A percentile compares a stretch with the other conserved stretches of the same genome.
Conservation (phyloP, 148 eudicot species). For the Heliamphora exappendiculata region DNA sequence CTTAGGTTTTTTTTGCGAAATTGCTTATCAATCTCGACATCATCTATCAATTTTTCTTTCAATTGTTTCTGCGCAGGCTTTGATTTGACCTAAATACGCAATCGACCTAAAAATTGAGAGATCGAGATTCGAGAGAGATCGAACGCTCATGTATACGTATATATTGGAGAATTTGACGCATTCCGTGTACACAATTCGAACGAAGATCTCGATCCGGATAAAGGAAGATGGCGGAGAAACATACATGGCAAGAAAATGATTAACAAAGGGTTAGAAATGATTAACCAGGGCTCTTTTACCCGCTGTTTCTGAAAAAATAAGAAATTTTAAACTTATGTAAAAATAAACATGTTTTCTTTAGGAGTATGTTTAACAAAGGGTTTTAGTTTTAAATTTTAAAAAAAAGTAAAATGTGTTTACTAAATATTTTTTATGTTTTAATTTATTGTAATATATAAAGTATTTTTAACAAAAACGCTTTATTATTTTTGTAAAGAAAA, state of each 20-base stretch:
- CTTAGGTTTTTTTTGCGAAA: background rate
- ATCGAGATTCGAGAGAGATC: constrained; percentile 1
- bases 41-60: background rate
- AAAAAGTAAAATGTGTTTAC: too few species aligned
- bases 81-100: background rate
- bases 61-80: background rate
- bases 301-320: too few species aligned
- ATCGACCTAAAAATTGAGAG: background rate
- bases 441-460: too few species aligned
- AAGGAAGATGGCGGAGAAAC: constrained; percentile 23
- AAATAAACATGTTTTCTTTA: too few species aligned
- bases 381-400: too few species aligned
- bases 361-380: too few species aligned
- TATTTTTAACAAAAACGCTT: too few species aligned
- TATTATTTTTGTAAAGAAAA: too few species aligned
- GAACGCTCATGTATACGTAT: constrained; percentile 11
- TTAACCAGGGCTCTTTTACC: too few species aligned
- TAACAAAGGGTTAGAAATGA: too few species aligned
- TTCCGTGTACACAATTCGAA: background rate
- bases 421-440: too few species aligned
- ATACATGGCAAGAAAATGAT: constrained; percentile 14
- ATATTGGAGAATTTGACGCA: background rate
- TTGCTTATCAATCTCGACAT: background rate
- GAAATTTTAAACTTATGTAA: too few species aligned
- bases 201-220: background rate